Base-by-base conservation (phyloP, 1,284 basidiomycete species). In the Sanguinoderma infundibulare region DNA sequence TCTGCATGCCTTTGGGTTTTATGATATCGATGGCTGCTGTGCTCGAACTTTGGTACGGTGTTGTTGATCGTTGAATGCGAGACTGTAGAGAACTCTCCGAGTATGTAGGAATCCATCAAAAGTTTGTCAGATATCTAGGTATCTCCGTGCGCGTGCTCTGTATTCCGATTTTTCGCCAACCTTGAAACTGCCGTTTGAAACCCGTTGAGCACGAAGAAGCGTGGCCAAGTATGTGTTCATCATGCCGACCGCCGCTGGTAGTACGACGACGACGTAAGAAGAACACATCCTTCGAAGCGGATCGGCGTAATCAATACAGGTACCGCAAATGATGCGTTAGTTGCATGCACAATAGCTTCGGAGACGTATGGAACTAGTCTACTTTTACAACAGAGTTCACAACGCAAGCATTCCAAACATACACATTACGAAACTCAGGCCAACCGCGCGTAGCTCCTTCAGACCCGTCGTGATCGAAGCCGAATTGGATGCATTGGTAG, bases 191-290 rank as follows among this genome's bases (percentile, higher is more conserved):
- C 72, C 70, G 73, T 39, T n/a, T n/a, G 67, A 70, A 2, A 69
- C 59, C 5, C 68, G 70, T 55, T 74, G 71, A 15, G 70, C 70
- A 12, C 70, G 72, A 10, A 74, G 61, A 34, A 73, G 58, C 2
- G 72, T 70, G 2, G 72, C 65, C 0, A 71, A 0, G 70, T 73
- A 10, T 71, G 72, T 74, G 60, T 73, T 75, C 63, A 75, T 72
- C n/a, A 75, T 47, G 40, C 73, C 74, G 44, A 73, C 66, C n/a
- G n/a, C n/a, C n/a, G n/a, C n/a, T n/a, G n/a, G n/a, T n/a, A n/a
- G n/a, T n/a, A n/a, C n/a, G n/a, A n/a, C n/a, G n/a, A n/a, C n/a
- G n/a, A n/a, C n/a, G n/a, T n/a, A n/a, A n/a, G n/a, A n/a, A n/a
- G n/a, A n/a, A n/a, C n/a, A n/a, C n/a, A n/a, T n/a, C n/a, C n/a